Conservation (phyloP, 805 yeast genomes). For the Candida xiaguanensis region DNA sequence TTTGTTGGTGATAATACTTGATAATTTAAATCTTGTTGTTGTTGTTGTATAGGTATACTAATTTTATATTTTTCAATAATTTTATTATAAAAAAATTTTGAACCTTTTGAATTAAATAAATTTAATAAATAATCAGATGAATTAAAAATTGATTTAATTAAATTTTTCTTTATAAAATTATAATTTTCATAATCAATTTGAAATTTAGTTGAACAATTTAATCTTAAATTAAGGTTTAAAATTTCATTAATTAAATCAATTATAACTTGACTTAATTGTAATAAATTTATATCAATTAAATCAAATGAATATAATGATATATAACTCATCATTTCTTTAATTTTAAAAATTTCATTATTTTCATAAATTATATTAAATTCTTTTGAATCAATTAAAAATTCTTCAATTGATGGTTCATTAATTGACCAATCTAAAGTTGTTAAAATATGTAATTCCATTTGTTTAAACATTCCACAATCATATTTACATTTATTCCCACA, state of each 20-base stretch:
- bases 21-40: neutral
- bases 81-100: conserved; percentile 24
- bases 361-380: conserved; percentile 27
- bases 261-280: conserved; percentile 28
- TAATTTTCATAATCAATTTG: conserved; percentile 15
- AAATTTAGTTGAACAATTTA: neutral
- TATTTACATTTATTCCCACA: conserved; percentile 64
- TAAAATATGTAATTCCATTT: conserved; percentile 54
- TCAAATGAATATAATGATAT: conserved; percentile 45
- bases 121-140: conserved; percentile 25
- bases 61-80: conserved; percentile 12
- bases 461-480: conserved; percentile 46
- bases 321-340: conserved; percentile 50
- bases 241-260: conserved; percentile 30
- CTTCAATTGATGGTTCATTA: conserved; percentile 53
- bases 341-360: conserved; percentile 33
- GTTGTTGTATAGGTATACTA: conserved; percentile 8
- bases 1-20: conserved; percentile 4
- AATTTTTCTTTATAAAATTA: conserved; percentile 21
- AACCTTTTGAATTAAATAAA: conserved; percentile 26
- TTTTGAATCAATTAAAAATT: conserved; percentile 27
- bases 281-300: conserved; percentile 32
- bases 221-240: conserved; percentile 12
- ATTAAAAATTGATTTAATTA: conserved; percentile 24
- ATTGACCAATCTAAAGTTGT: conserved; percentile 59